Base-by-base conservation (phyloP, 805 yeast genomes). In the Myxozyma monticola region DNA sequence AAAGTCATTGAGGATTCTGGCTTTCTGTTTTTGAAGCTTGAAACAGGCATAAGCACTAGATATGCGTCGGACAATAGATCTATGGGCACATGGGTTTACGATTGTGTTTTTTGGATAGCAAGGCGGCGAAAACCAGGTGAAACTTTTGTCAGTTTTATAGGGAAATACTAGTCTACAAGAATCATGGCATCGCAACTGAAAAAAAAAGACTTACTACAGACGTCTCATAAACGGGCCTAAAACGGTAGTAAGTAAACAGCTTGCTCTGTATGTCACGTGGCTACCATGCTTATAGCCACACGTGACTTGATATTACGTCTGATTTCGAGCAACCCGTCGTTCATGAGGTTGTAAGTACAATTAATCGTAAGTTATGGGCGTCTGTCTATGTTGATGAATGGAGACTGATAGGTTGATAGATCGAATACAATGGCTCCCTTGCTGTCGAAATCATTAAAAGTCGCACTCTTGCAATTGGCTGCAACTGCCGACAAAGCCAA, bases 401-500 rank as follows among this genome's bases (percentile, higher is more conserved):
- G 21, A 15, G 38, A 28, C 31, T 28, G 31, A 9, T 28, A 28
- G 28, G 14, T 2, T 9, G 15, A 7, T 29, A 9, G 4, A 25
- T 25, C 21, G 8, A 14, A 6, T 2, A 26, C 4, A 14, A 53
- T 53, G 57, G 17, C 45, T 4, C 37, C 26, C 26, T 4, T 47
- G 3, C 45, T 54, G 8, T n/a, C 37, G 3, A 45, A 48, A 26
- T 24, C 42, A 24, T 22, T 54, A 10, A 52, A 52, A 21, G 48
- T 93, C 4, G 99, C 97, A 0, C 73, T 93, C 49, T 71, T 93
- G 48, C 99, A 93, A 67, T 75, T 91, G 59, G 76, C 79, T 43
- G 88, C 95, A 1, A 87, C 90, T 1, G 80, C 85, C 0, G 90
- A 88, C 68, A 93, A 93, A 68, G 69, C 79, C 0, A 84, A 84